Evolutionary conservation across 2,329 filamentous ascomycete genomes (phyloP).

Genomic region (Beauveria varroae): DNA sequence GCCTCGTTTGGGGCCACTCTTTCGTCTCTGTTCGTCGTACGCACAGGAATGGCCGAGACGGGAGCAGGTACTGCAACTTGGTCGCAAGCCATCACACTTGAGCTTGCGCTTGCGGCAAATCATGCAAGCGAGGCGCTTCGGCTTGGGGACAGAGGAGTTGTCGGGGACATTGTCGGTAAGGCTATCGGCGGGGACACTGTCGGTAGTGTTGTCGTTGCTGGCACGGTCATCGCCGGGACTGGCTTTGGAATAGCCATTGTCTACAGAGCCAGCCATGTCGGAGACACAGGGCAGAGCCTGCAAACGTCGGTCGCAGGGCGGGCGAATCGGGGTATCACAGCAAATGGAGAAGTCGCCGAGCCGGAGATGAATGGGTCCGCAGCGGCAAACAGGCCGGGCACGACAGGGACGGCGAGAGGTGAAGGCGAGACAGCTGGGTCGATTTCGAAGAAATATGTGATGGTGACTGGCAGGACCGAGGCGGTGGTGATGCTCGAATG

Average conservation of each 20-base stretch:
- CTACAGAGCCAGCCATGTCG: conserved; percentile 30
- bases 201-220: conserved; percentile 15
- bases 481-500: not conserved
- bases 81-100: conserved; percentile 77
- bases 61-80: conserved; percentile 82
- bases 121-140: conserved; percentile 92
- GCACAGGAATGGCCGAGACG: conserved; percentile 80
- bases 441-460: not conserved
- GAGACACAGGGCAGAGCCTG: not conserved
- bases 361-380: not conserved
- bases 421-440: not conserved
- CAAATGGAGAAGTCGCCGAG: conserved; percentile 7
- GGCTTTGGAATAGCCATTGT: conserved; percentile 26
- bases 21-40: conserved; percentile 87
- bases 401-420: not conserved
- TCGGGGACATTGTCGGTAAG: conserved; percentile 36
- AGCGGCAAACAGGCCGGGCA: not conserved
- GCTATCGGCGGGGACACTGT: conserved; percentile 22
- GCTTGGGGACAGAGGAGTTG: conserved; percentile 58
- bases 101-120: conserved; percentile 90
- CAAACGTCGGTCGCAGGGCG: not conserved
- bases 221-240: conserved; percentile 12
- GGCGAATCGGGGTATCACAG: not conserved
- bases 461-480: not conserved
- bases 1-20: conserved; percentile 89